Base-by-base conservation (phyloP, 129 eudicot species). In the Artemisia tridentata region DNA sequence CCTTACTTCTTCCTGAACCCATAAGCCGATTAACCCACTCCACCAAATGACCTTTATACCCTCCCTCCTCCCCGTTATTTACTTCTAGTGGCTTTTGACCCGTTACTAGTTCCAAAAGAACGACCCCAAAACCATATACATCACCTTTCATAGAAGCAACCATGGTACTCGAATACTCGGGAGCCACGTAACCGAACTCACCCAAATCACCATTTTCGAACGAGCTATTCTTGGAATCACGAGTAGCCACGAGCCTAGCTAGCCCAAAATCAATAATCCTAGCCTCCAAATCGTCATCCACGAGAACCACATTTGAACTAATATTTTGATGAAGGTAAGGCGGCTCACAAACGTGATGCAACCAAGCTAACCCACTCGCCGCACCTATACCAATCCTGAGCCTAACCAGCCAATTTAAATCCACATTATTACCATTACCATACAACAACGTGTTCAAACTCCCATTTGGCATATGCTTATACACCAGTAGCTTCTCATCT, bases 71-170 rank as follows among this genome's bases (percentile, higher is more conserved):
- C 7, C 84, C 84, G 74, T 80, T 80, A 59, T 58, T 78, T 67
- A 86, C 88, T 63, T 83, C 91, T 18, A 86, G 88, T 3, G 91
- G 91, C 76, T 83, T 86, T 59, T 86, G 88, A 19, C 91, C 91
- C 0, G 88, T 86, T 57, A 78, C 84, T 41, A 86, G 67, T 60
- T 86, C 91, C 75, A 86, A 69, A 65, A 86, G 86, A 34, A 86
- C 84, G 4, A 86, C 91, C 49, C 91, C 91, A 59, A 86, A 83
- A 62, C 88, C 81, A 62, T 86, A 86, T 51, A 80, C 88, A 71
- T 86, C 91, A 34, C 91, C 91, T 78, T 86, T 83, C 82, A 80
- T 70, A 3, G 91, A 86, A 20, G 91, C 91, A 71, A 86, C 84
- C 91, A 86, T 83, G 16, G 91, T 86, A 65, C 86, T 83, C 3